Base-by-base conservation (phyloP, 495 filamentous ascomycete genomes). In the Podospora anserina region DNA sequence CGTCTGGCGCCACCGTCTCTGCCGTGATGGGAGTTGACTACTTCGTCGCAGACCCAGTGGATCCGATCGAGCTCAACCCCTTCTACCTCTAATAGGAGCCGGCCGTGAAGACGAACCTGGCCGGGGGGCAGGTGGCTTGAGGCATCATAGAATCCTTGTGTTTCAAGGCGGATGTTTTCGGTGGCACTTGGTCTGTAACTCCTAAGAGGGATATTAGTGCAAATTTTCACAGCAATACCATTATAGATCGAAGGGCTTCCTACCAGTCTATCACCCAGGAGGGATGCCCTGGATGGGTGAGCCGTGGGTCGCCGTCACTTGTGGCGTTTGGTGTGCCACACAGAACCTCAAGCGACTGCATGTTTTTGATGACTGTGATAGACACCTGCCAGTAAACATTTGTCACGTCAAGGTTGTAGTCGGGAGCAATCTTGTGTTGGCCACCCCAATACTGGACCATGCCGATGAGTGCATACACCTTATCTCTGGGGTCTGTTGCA, bases 191-290 rank as follows among this genome's bases (percentile, higher is more conserved):
- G 69, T 18, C 66, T 64, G 39, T 61, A 66, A 53, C 66, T 70
- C 65, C 65, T 49, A 16, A 49, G 39, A 11, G 39, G 15, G 13
- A 0, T 49, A 18, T 49, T 16, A 49, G 39, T 16, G 0, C 39
- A 3, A 49, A 11, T 49, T 13, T 11, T 13, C 39, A 49, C 2
- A 49, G 15, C 13, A 23, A 23, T 23, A 23, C 23, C 23, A 23
- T 23, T 23, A 23, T 23, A 23, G 23, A 23, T 23, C 1, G 1
- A 23, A 23, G 23, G 23, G 23, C 7, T 32, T 18, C 65, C 1
- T 20, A 66, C 73, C 73, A 75, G 34, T 75, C 71, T 13, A 66
- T 72, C 13, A 73, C 71, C 73, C 73, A 73, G 1, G 70, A 72
- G 1, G 68, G 71, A 13, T 27, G 56, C 5, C 56, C 6, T 16